Evolutionary conservation across 768 basidiomycete species (phyloP).

Genomic region (Pleurotus citrinopileatus): DNA sequence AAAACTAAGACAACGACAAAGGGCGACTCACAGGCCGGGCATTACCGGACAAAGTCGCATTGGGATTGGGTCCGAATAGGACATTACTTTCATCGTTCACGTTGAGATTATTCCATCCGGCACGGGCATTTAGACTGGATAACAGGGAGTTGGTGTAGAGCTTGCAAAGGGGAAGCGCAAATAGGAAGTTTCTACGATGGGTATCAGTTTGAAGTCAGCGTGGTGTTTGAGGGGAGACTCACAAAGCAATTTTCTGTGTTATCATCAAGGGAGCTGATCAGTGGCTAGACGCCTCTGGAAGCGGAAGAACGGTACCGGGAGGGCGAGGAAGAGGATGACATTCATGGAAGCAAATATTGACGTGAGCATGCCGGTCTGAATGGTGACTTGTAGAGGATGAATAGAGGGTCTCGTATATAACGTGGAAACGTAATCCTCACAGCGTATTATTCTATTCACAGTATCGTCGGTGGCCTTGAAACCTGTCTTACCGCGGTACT

Average conservation of each 20-base stretch:
- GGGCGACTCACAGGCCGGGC: too few species aligned
- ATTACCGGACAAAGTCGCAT: too few species aligned
- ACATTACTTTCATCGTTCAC: neutral
- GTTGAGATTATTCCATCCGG: conserved; percentile 7
- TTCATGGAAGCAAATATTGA: too few species aligned
- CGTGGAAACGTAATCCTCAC: neutral
- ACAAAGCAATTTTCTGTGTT: neutral
- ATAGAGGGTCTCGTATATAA: neutral
- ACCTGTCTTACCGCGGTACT: conserved; percentile 8
- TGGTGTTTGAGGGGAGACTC: neutral
- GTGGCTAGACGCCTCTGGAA: too few species aligned
- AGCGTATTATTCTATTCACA: conserved; percentile 6
- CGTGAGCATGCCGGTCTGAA: conserved; percentile 11
- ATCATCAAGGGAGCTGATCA: too few species aligned
- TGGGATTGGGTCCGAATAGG: too few species aligned
- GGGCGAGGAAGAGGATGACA: too few species aligned
- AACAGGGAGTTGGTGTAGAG: conserved; percentile 11
- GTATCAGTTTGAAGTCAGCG: neutral
- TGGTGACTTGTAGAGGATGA: neutral
- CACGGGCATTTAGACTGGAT: conserved; percentile 10
- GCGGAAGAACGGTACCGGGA: too few species aligned
- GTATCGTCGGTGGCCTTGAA: conserved; percentile 2
- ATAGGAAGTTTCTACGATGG: conserved; percentile 9
- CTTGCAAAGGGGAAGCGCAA: conserved; percentile 7
- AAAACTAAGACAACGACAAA: too few species aligned